These are phyloP conservation scores for Moelleriella libera DNA, from an alignment of 2,329 filamentous ascomycete genomes.

Conservation along the genomic window DNA sequence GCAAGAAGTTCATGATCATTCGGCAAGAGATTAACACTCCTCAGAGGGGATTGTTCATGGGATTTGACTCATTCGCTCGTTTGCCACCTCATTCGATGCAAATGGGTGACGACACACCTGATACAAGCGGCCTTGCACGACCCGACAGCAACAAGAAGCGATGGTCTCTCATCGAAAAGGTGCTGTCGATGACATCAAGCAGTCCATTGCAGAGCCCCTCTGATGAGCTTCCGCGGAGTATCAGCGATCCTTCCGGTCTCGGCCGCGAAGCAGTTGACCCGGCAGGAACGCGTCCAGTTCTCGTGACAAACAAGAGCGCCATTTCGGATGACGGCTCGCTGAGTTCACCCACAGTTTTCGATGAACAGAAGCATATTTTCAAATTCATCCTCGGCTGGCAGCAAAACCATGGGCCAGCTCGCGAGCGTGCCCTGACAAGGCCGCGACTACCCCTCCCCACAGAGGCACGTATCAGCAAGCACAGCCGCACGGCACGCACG, in stretches of 20 bases:
- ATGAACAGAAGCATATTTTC: conserved; percentile 50
- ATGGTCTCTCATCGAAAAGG: conserved; percentile 50
- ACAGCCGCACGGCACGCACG: conserved; percentile 9
- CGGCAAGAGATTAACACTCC: conserved; percentile 51
- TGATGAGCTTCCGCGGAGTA: conserved; percentile 1
- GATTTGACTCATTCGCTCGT: conserved; percentile 32
- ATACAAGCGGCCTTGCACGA: conserved; percentile 12
- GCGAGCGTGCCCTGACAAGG: conserved; percentile 48
- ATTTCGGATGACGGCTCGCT: conserved; percentile 37
- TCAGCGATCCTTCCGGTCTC: background rate
- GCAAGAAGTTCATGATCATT: conserved; percentile 77
- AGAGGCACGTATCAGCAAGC: conserved; percentile 43
- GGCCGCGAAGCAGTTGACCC: background rate
- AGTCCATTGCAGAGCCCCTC: conserved; percentile 1
- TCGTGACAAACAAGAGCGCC: conserved; percentile 16
- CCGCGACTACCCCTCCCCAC: conserved; percentile 59
- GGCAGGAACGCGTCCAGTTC: background rate
- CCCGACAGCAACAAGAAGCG: conserved; percentile 43
- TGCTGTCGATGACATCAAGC: conserved; percentile 30
- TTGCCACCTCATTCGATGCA: conserved; percentile 9
- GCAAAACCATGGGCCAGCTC: conserved; percentile 35
- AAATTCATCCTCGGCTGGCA: conserved; percentile 61
- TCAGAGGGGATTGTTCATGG: conserved; percentile 32
- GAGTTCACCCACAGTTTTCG: conserved; percentile 39
- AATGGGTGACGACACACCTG: conserved; percentile 11